Conservation (phyloP, 108 stramenopile genomes). For the Fragilaria crotonensis region DNA sequence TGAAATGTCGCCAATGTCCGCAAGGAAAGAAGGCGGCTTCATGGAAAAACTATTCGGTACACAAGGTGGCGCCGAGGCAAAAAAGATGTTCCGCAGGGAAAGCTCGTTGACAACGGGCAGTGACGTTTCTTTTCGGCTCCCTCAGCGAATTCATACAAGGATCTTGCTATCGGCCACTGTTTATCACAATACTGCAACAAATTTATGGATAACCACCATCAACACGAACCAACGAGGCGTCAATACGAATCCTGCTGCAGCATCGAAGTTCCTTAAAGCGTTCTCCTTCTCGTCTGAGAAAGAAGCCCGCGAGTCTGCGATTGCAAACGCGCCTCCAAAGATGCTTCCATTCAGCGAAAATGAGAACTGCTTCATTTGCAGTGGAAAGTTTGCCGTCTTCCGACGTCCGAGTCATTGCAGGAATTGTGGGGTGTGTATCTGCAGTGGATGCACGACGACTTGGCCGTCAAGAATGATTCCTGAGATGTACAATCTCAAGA, state of each 20-base stretch:
- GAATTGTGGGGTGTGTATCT: conserved; percentile 77
- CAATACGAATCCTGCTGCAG: conserved; percentile 29
- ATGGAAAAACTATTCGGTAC: conserved; percentile 38
- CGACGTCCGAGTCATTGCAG: conserved; percentile 62
- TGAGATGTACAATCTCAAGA: conserved; percentile 75
- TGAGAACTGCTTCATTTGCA: conserved; percentile 58
- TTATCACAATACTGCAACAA: conserved; percentile 72
- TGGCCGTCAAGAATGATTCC: conserved; percentile 69
- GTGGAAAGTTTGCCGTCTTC: conserved; percentile 58
- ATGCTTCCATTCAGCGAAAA: conserved; percentile 55
- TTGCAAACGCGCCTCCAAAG: conserved; percentile 77
- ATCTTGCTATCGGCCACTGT: conserved; percentile 53
- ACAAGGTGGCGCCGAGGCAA: conserved; percentile 22
- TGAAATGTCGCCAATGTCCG: not conserved
- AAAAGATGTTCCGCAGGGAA: conserved; percentile 5
- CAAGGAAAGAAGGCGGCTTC: conserved; percentile 9
- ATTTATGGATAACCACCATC: conserved; percentile 81
- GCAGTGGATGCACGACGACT: conserved; percentile 38
- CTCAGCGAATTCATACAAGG: conserved; percentile 45
- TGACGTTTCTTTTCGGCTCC: conserved; percentile 12
- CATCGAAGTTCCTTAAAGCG: conserved; percentile 53
- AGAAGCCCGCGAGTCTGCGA: conserved; percentile 82
- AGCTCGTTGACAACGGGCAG: conserved; percentile 7
- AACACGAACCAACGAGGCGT: conserved; percentile 60
- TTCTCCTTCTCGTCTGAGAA: conserved; percentile 70